Conservation (phyloP, 768 basidiomycete species). For the Termitomyces sp. region DNA sequence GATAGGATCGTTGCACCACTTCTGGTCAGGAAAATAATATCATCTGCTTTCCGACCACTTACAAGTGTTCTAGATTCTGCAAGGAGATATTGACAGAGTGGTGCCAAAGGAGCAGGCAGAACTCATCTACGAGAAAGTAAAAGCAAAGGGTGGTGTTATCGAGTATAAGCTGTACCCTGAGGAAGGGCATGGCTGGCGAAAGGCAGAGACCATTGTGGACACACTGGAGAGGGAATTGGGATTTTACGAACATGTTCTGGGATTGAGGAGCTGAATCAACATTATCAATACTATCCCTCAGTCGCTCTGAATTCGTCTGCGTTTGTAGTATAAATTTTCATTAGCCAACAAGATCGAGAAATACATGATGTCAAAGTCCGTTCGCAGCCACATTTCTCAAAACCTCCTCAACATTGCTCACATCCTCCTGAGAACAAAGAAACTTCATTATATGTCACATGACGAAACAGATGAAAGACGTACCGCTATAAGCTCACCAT, state of each 20-base stretch:
- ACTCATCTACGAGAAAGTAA: constrained; percentile 50
- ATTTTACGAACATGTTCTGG: constrained; percentile 50
- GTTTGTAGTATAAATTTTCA: neutral
- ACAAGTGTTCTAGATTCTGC: constrained; percentile 48
- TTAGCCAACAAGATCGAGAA: neutral
- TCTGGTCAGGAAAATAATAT: constrained; percentile 39
- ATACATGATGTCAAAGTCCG: neutral
- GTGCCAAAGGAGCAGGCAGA: constrained; percentile 69
- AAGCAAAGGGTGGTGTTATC: constrained; percentile 44
- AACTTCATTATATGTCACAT: neutral
- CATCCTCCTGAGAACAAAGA: constrained; percentile 4
- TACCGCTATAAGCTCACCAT: constrained; percentile 5
- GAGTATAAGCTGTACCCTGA: constrained; percentile 61
- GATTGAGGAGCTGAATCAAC: constrained; percentile 18
- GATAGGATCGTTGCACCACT: constrained; percentile 60
- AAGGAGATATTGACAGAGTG: constrained; percentile 58
- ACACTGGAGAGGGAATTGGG: constrained; percentile 48
- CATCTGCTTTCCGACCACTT: neutral
- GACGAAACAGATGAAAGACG: neutral
- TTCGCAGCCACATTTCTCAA: constrained; percentile 2
- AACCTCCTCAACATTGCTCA: constrained; percentile 10
- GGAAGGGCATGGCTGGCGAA: constrained; percentile 65
- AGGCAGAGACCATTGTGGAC: constrained; percentile 49
- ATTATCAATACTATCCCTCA: neutral
- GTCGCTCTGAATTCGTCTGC: neutral